Evolutionary conservation across 2,329 filamentous ascomycete genomes (phyloP).

Genomic region (Gaeumannomyces tritici): DNA sequence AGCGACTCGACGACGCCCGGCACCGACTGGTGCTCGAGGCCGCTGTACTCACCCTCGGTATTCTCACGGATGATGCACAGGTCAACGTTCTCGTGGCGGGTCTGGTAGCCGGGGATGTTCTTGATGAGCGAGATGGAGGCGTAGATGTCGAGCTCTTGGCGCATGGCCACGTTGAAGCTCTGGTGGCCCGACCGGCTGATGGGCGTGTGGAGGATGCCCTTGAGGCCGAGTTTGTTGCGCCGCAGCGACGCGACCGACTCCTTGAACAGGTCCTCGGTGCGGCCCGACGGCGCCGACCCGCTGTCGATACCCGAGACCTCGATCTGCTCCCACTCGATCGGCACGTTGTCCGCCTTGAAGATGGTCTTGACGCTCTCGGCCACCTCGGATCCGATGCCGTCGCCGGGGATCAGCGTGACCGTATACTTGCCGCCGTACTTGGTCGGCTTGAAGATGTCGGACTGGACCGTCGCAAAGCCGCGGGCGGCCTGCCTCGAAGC

Average conservation of each 20-base stretch:
- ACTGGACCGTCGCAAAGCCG: constrained; percentile 72
- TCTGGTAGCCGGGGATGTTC: constrained; percentile 98
- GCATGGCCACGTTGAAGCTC: constrained; percentile 98
- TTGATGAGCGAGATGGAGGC: constrained; percentile 96
- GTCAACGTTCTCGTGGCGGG: constrained; percentile 93
- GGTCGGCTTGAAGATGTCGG: constrained; percentile 97
- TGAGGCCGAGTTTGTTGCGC: constrained; percentile 97
- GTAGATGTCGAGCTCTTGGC: constrained; percentile 99
- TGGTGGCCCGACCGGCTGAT: constrained; percentile 95
- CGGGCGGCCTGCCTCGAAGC: constrained; percentile 25
- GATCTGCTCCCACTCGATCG: constrained; percentile 97
- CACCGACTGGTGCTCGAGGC: constrained; percentile 96
- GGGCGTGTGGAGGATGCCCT: constrained; percentile 97
- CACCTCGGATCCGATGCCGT: constrained; percentile 96
- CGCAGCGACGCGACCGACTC: constrained; percentile 91
- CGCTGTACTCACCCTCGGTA: constrained; percentile 99
- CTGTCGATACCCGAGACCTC: constrained; percentile 81
- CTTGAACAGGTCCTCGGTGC: constrained; percentile 90
- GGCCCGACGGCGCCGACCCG: constrained; percentile 59
- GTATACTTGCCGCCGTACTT: constrained; percentile 99
- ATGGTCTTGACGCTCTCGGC: constrained; percentile 97
- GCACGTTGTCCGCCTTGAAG: constrained; percentile 99
- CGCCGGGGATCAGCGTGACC: constrained; percentile 94
- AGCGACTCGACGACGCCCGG: constrained; percentile 94
- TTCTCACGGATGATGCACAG: constrained; percentile 99